Evolutionary conservation across 73 alveolate genomes (phyloP).

Genomic region (Uronychia setigera): DNA sequence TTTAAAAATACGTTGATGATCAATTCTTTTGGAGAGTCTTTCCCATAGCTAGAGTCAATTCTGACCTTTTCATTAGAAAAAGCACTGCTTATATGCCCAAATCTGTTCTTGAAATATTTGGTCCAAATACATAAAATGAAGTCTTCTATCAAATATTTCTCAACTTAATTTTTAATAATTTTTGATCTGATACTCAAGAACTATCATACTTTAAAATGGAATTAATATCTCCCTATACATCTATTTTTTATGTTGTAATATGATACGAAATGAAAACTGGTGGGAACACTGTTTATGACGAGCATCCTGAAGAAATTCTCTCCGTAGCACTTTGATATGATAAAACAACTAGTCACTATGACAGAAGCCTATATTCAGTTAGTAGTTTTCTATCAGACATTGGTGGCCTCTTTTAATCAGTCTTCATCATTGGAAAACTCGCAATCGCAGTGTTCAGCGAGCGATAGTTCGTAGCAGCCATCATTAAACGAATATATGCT

Average conservation of each 20-base stretch:
- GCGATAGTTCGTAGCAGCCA: slow-evolving; percentile 24
- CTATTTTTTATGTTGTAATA: no score
- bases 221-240: no score
- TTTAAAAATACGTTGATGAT: slow-evolving; percentile 34
- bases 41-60: slow-evolving; percentile 1
- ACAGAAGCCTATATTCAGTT: slow-evolving; percentile 30
- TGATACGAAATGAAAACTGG: no score
- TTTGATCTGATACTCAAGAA: no score
- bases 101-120: no score
- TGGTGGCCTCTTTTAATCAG: slow-evolving; percentile 36
- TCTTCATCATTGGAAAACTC: slow-evolving; percentile 26
- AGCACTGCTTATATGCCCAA: no score
- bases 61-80: slow-evolving; percentile 29
- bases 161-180: no score
- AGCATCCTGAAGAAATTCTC: no score
- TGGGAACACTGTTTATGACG: no score
- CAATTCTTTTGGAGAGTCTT: slow-evolving; percentile 30
- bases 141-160: no score
- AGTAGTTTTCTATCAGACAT: slow-evolving; percentile 28
- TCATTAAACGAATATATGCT: slow-evolving; percentile 26
- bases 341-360: slow-evolving; percentile 16
- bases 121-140: no score
- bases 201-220: no score
- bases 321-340: slow-evolving; percentile 30
- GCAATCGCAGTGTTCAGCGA: slow-evolving; percentile 12